Evolutionary conservation across 352 stramenopile species (phyloP), one percentile per base, ranked within the genome.

Genomic region (Pythium apleroticum): DNA sequence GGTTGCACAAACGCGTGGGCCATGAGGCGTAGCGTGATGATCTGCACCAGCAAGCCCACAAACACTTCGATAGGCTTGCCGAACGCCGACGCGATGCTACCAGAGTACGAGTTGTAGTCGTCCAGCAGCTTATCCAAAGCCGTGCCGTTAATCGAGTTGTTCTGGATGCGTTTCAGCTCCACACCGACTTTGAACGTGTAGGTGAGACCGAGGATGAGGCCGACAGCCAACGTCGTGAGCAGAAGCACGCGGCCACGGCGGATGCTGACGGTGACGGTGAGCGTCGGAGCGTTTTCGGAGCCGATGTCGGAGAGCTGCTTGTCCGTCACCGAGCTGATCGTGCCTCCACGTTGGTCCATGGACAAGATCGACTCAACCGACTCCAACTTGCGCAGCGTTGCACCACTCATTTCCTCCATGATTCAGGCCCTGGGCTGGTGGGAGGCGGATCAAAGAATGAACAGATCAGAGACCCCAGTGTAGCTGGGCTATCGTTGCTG

Each of bases 61-160:
- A 60, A 50, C 3, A 60, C 25, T 30, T 60, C 54, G 33, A 60
- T 25, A 0, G 54, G 54, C 33, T 43, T 41, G 3, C 24, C 22
- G 6, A 60, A 25, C 20, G 54, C 54, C 33, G 54, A 39, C 10
- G 35, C 24, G 35, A 37, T 25, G 33, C 24, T 60, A 2, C 54
- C 54, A 1, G 54, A 60, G 54, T 60, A 46, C 27, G 54, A 49
- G 54, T 60, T 60, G 54, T 49, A 60, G 30, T 41, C 28, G 39
- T 60, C 54, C 10, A 60, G 30, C 17, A 60, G 25, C 15, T 17
- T 4, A 9, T 31, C 35, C 5, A 35, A 11, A 9, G 27, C n/a
- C 20, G 35, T 49, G 3, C 1, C 17, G 7, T 27, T 27, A 1
- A 14, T 31, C 1, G 22, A 15, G 11, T n/a, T 27, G 15, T 25